Base-by-base conservation (phyloP, 768 basidiomycete species). In the Mrakia hoshinonis region DNA sequence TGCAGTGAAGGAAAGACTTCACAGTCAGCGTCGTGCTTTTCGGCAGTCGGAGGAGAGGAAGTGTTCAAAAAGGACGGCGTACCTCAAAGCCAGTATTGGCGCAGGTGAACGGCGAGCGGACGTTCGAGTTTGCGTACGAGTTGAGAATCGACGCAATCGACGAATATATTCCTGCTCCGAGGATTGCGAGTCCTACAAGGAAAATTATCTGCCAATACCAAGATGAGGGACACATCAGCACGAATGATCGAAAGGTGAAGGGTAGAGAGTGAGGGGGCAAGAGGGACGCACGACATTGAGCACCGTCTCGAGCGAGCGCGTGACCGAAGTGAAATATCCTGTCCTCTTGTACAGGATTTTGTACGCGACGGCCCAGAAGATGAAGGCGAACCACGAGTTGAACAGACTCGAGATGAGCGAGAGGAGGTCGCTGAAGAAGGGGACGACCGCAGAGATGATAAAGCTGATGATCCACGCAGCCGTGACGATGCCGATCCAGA, bases 301-400 rank as follows among this genome's bases (percentile, higher is more conserved):
- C 15, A 74, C 26, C 31, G 60, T 67, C 66, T 76, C 74, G 24
- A 48, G 54, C n/a, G 48, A 5, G 39, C 73, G 54, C 18, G 29
- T n/a, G 18, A 29, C 39, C 12, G 63, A 49, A 18, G 49, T 58
- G 48, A 70, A 72, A 26, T 66, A 55, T 29, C 73, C 72, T 6
- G 51, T 69, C 46, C 65, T 68, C 36, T 55, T 39, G 72, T 75
- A 64, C 31, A 76, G 54, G 1, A 46, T 22, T 34, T 67, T 66
- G 67, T 68, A 76, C 26, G 70, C 70, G 49, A 55, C 67, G 4
- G 70, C 73, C 74, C 74, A 75, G 43, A 75, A 67, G 55, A 76
- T 69, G 67, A 70, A 75, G n/a, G 74, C 74, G 66, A 75, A 75
- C 74, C 73, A 75, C 3, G 61, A 67, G 61, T 74, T 74, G 73